phyloP scores from a whole-genome alignment of 768 basidiomycete species.

The Pleurotus platypus region DNA sequence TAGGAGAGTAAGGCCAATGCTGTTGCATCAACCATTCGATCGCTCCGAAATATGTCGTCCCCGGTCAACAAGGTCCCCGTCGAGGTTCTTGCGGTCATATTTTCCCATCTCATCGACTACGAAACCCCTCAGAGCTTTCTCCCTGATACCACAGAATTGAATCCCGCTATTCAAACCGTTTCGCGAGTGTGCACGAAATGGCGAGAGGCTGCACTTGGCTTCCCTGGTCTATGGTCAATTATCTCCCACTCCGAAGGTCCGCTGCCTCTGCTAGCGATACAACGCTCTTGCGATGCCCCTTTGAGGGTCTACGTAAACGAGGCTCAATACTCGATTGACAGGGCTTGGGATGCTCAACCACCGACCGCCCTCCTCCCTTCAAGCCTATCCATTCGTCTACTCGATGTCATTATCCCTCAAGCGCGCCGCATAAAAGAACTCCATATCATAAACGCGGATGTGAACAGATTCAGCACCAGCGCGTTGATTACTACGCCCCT shows the following conservation, averaged over 20 bases:
- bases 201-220: background rate
- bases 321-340: background rate
- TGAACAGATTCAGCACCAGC: background rate
- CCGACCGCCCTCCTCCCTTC: background rate
- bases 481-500: background rate
- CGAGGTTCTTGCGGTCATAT: constrained; percentile 2
- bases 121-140: background rate
- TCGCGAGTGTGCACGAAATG: constrained; percentile 2
- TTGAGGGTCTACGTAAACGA: background rate
- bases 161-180: background rate
- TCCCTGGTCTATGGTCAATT: background rate
- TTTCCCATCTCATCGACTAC: background rate
- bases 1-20: background rate
- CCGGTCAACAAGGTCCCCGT: constrained; percentile 1
- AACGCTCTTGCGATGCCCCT: background rate
- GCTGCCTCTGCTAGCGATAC: background rate
- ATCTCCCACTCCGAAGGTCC: background rate
- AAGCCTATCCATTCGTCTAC: background rate
- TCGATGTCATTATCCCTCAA: background rate
- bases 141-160: background rate
- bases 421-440: background rate
- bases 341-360: background rate
- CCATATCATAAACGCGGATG: background rate
- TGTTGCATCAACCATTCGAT: constrained; percentile 1
- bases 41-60: constrained; percentile 4